Evolutionary conservation across 371 early-diverging fungal genomes (phyloP), one percentile per base, ranked within the genome.

Genomic region (Coemansia sp.): DNA sequence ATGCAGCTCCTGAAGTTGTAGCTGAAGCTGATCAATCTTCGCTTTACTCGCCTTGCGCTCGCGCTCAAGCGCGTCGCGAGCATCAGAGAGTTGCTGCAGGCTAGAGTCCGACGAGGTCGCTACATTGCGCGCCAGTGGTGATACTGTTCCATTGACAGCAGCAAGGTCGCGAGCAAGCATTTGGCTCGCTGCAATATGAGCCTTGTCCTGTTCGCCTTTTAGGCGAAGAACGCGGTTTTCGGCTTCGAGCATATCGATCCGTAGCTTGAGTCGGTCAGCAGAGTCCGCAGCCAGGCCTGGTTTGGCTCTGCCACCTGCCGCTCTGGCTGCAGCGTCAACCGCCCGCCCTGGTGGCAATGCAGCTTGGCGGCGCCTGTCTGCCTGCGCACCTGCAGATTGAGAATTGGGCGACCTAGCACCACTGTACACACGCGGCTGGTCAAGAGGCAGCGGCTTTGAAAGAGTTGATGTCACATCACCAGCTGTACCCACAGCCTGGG

Each of bases 171-270:
- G 58, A n/a, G 75, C 79, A 3, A 79, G 52, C 74, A 79, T 70
- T 55, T 79, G 79, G 24, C 79, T 62, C 0, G 79, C 81, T 2
- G 76, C 62, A 28, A 81, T 49, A 15, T 79, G 77, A 2, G 81
- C 80, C 53, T 80, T 80, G 44, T 72, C 76, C 49, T 81, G 81
- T 28, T 81, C 80, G 56, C 63, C 69, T 60, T 80, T 79, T 6
- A 81, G 48, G 21, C 77, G 75, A 24, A 81, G 78, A 39, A 81
- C 70, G 29, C 77, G 70, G 58, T 81, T 81, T 41, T 81, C 81
- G 1, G 81, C 81, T 58, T 81, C 81, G 17, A 81, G 69, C 73
- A 81, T 70, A 19, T 78, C 79, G 1, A 81, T 64, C 13, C 70
- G 69, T 41, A 67, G 49, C 19, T 58, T 61, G 23, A 76, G 65